Evolutionary conservation across 768 basidiomycete species (phyloP).

Genomic region (Kwoniella botswanensis): DNA sequence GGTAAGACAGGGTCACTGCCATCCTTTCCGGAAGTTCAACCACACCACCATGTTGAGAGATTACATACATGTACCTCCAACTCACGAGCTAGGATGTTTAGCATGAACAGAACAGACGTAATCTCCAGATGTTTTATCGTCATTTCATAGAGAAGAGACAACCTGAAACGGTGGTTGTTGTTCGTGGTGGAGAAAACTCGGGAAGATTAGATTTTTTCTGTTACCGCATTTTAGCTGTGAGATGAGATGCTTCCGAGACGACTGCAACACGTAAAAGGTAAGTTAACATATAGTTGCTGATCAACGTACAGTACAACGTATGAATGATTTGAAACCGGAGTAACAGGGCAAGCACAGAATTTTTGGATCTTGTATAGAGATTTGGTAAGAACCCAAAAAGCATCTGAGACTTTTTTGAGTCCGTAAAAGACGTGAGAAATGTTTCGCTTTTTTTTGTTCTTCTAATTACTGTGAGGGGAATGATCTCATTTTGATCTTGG

Average conservation of each 20-base stretch:
- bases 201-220: too few relatives aligned
- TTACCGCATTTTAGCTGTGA: neutral
- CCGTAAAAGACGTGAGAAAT: conserved; percentile 17
- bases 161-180: too few relatives aligned
- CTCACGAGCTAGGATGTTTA: too few relatives aligned
- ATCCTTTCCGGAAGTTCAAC: neutral
- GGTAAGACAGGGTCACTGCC: conserved; percentile 3
- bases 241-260: neutral
- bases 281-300: neutral
- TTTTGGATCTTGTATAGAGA: too few relatives aligned
- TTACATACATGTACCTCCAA: neutral
- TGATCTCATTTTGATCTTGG: neutral
- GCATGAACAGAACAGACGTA: too few relatives aligned
- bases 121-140: too few relatives aligned
- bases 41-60: neutral
- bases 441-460: neutral
- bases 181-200: too few relatives aligned
- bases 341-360: neutral
- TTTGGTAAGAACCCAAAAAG: neutral
- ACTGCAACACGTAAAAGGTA: neutral
- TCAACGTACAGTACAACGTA: neutral
- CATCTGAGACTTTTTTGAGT: neutral
- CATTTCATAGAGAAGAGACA: too few relatives aligned
- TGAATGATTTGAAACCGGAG: neutral
- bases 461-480: neutral